These are phyloP conservation scores for Apiospora arundinis DNA, from an alignment of 2,329 filamentous ascomycete species.

Conservation along the genomic window DNA sequence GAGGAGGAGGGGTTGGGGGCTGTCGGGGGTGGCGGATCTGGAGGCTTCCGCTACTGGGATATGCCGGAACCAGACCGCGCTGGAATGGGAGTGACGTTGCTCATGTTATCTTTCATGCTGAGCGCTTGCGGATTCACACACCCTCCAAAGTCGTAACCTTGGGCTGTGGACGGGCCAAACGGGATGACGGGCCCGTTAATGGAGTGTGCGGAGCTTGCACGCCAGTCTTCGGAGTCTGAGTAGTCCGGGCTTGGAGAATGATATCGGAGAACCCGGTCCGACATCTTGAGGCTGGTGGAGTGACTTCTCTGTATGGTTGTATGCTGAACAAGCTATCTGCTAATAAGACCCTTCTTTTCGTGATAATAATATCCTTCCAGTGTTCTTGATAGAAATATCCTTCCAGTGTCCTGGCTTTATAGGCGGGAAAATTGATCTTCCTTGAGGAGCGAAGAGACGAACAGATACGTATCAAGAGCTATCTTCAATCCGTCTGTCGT, in stretches of 20 bases:
- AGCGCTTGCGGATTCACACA: neutral
- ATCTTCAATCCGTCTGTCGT: no score
- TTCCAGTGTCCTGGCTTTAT: no score
- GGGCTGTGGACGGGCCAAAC: neutral
- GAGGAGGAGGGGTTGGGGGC: neutral
- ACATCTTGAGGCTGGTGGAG: no score
- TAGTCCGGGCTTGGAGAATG: neutral
- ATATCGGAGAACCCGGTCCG: no score
- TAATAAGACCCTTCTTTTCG: no score
- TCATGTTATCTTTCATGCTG: neutral
- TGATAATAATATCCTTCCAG: no score
- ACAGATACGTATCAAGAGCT: no score
- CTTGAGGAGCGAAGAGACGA: no score
- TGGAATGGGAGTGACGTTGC: neutral
- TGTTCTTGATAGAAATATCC: no score
- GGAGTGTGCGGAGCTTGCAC: neutral
- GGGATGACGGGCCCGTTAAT: neutral
- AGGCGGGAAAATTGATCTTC: no score
- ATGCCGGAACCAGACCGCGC: neutral
- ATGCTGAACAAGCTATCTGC: no score
- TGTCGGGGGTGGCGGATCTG: neutral
- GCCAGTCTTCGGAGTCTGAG: conserved; percentile 1
- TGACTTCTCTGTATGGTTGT: no score
- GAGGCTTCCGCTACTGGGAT: neutral
- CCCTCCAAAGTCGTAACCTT: neutral